phyloP scores from a whole-genome alignment of 2,329 filamentous ascomycete genomes.

The Colletotrichum tropicicola region DNA sequence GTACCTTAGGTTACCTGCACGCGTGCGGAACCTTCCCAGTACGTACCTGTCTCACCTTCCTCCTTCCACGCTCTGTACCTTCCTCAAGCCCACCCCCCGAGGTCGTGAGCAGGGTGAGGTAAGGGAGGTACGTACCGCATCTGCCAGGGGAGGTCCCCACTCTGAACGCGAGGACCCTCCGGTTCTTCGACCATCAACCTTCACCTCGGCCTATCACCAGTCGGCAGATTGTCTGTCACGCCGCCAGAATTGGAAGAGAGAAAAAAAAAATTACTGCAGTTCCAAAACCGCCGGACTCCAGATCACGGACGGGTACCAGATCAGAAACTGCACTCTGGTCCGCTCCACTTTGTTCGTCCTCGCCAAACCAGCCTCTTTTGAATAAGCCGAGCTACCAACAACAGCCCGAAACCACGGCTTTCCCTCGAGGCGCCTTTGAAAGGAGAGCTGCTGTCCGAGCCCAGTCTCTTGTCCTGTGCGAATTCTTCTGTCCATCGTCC shows the following conservation, averaged over 20 bases:
- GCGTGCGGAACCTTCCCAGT: not conserved
- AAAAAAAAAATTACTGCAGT: not conserved
- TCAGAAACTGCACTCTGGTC: not conserved
- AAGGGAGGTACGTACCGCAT: constrained; percentile 9
- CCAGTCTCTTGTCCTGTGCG: not conserved
- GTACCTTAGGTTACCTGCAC: not conserved
- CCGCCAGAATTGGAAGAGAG: not conserved
- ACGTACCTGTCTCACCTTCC: not conserved
- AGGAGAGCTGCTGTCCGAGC: not conserved
- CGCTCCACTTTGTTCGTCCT: constrained; percentile 11
- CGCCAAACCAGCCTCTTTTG: constrained; percentile 18
- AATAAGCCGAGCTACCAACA: constrained; percentile 10
- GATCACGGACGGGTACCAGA: not conserved
- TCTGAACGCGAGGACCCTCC: constrained; percentile 16
- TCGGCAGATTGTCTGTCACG: constrained; percentile 11
- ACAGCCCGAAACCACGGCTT: constrained; percentile 26
- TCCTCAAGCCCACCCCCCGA: not conserved
- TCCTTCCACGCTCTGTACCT: not conserved
- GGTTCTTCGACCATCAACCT: constrained; percentile 9
- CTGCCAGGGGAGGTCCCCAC: constrained; percentile 21
- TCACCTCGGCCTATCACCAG: constrained; percentile 25
- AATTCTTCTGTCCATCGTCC: not conserved
- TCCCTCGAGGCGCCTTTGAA: constrained; percentile 21
- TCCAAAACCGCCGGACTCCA: not conserved
- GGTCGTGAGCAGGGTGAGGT: constrained; percentile 4